Evolutionary conservation across 169 alveolate species (phyloP).

Genomic region (Toxoplasma gondii): DNA sequence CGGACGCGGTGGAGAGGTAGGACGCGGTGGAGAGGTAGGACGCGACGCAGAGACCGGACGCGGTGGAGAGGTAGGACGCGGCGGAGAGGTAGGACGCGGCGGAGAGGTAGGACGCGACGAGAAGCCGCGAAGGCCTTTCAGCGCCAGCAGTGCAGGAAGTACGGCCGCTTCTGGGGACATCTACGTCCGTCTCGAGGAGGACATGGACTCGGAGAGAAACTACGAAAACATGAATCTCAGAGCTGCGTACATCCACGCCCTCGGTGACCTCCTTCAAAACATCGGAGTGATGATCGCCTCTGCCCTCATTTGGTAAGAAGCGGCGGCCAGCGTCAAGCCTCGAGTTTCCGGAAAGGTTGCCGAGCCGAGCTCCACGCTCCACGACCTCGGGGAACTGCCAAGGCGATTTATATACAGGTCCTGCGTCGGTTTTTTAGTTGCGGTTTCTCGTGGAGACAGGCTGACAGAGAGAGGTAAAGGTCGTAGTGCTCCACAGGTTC

Average conservation of each 20-base stretch:
- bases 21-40: neutral
- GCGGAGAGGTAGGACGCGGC: too few relatives aligned
- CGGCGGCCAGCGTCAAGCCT: neutral
- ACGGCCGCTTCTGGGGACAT: neutral
- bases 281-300: slow-evolving; percentile 96
- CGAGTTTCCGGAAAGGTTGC: too few relatives aligned
- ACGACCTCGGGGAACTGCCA: neutral
- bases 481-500: too few relatives aligned
- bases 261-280: slow-evolving; percentile 93
- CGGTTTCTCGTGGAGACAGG: too few relatives aligned
- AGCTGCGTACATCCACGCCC: slow-evolving; percentile 94
- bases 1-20: neutral
- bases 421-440: too few relatives aligned
- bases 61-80: too few relatives aligned
- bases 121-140: neutral
- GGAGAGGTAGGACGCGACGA: too few relatives aligned
- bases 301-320: slow-evolving; percentile 79
- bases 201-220: slow-evolving; percentile 63
- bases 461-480: too few relatives aligned
- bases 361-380: neutral
- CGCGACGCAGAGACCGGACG: too few relatives aligned
- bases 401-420: neutral
- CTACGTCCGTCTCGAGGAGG: slow-evolving; percentile 60
- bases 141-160: slow-evolving; percentile 29
- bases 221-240: slow-evolving; percentile 86